Base-by-base conservation (phyloP, 1,139 yeast species). In the Saccharomycopsis hybrid region DNA sequence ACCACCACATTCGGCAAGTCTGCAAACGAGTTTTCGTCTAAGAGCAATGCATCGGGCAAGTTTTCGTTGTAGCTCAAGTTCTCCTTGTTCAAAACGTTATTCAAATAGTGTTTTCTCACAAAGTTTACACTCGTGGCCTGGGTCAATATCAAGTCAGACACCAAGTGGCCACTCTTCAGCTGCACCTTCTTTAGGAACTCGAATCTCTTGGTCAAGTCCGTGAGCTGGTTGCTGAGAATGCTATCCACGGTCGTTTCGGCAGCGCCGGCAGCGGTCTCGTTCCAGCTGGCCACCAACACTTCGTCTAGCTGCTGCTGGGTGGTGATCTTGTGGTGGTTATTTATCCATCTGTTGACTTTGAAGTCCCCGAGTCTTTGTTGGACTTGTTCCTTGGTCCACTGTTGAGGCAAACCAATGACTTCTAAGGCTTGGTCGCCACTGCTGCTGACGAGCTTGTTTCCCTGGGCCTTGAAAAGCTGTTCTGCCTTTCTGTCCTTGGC, bases 1-100 rank as follows among this genome's bases (percentile, higher is more conserved):
- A 53, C 44, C 9, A 51, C 42, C 7, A 53, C 55, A 24, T 53
- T 53, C 11, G 52, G 52, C 44, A 53, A 51, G 32, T 51, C 44
- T 5, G 18, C 33, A 38, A 53, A 53, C 18, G 50, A 27, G 4
- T 41, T 32, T 36, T 51, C 43, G 32, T 42, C 47, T 25, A 53
- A 35, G 38, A 52, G 31, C 4, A 53, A 28, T 13, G 54, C 55
- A 41, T 53, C 49, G 11, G 54, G 54, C 30, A 37, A 30, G 25
- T 40, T 48, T 29, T 45, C 52, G n/a, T 49, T 46, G 37, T 40
- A 49, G 25, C 36, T 43, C 31, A 42, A 28, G 31, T 42, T 42
- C 11, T 39, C 28, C 11, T 29, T 41, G 4, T 44, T 28, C 7
- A 53, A 18, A 3, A 47, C 42, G 5, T 53, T 43, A 5, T 33